Percentiles rank a stretch among this genome's conserved stretches.
Evolutionary conservation across 2,329 filamentous ascomycete species (phyloP).

Genomic region (Leptodontidium sp.): DNA sequence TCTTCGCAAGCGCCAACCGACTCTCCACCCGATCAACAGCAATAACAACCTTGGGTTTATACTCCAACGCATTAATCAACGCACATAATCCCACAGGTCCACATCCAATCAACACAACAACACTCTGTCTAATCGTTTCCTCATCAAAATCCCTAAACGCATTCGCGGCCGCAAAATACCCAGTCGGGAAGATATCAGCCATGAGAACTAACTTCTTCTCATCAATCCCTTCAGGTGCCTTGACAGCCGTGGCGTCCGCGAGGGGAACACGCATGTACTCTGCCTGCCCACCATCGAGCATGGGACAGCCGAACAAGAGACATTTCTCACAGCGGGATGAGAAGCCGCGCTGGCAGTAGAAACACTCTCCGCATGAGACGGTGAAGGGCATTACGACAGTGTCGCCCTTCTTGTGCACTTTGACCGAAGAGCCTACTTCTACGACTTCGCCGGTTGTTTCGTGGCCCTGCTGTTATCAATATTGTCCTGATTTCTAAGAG

Average conservation of each 20-base stretch:
- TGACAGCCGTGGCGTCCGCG: constrained; percentile 82
- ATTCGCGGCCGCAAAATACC: constrained; percentile 83
- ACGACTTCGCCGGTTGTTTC: constrained; percentile 84
- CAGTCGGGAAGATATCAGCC: constrained; percentile 92
- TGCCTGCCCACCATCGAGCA: constrained; percentile 81
- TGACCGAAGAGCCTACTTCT: constrained; percentile 72
- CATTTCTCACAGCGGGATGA: constrained; percentile 80
- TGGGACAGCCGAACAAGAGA: constrained; percentile 73
- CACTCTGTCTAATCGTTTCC: constrained; percentile 69
- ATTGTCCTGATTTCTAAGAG: neutral
- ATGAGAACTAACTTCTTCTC: constrained; percentile 83
- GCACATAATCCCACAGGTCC: constrained; percentile 88
- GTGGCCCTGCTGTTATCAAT: constrained; percentile 64
- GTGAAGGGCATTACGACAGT: constrained; percentile 87
- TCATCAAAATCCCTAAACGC: constrained; percentile 69
- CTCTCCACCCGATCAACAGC: constrained; percentile 82
- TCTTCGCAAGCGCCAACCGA: constrained; percentile 75
- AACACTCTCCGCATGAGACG: constrained; percentile 76
- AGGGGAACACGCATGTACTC: constrained; percentile 83
- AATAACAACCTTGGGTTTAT: constrained; percentile 77
- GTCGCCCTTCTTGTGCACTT: constrained; percentile 75
- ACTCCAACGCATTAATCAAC: constrained; percentile 77
- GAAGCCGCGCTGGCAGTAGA: constrained; percentile 82
- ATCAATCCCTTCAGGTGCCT: constrained; percentile 74
- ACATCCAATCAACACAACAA: constrained; percentile 83